Conservation (phyloP, 768 basidiomycete species). For the Tricholoma sp. region DNA sequence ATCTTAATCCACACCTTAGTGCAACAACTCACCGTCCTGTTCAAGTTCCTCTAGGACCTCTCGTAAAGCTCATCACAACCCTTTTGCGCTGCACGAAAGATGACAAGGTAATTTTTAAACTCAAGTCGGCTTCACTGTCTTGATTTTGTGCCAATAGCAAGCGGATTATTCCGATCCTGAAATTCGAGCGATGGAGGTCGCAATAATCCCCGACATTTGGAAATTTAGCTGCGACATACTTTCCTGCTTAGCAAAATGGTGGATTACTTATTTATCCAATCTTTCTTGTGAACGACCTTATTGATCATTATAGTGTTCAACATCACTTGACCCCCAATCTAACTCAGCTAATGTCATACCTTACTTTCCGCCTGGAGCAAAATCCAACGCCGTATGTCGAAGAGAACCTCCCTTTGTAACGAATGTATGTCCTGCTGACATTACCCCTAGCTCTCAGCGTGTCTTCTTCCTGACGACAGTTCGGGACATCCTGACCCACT, state of each 20-base stretch:
- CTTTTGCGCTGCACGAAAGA: slow-evolving; percentile 46
- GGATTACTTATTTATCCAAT: slow-evolving; percentile 8
- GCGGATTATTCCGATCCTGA: slow-evolving; percentile 46
- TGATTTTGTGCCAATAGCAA: slow-evolving; percentile 26
- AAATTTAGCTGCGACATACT: slow-evolving; percentile 48
- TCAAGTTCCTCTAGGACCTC: slow-evolving; percentile 58
- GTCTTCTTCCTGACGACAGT: slow-evolving; percentile 42
- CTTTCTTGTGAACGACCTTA: not conserved
- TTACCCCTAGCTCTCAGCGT: slow-evolving; percentile 29
- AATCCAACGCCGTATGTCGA: slow-evolving; percentile 39
- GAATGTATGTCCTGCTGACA: not conserved
- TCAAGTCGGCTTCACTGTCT: not conserved
- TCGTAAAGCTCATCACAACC: slow-evolving; percentile 48
- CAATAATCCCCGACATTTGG: slow-evolving; percentile 49
- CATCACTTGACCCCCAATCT: slow-evolving; percentile 52
- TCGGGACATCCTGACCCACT: slow-evolving; percentile 35
- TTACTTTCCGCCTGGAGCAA: slow-evolving; percentile 62
- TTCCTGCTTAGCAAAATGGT: slow-evolving; percentile 46
- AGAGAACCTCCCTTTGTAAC: not conserved
- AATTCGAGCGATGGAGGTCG: slow-evolving; percentile 49
- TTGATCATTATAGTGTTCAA: slow-evolving; percentile 36
- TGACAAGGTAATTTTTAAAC: slow-evolving; percentile 31
- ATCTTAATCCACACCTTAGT: slow-evolving; percentile 29
- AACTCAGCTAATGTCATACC: slow-evolving; percentile 43
- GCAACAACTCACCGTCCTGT: slow-evolving; percentile 56